phyloP scores from a whole-genome alignment of 2,329 filamentous ascomycete species.

The Calonectria leucothoes region DNA sequence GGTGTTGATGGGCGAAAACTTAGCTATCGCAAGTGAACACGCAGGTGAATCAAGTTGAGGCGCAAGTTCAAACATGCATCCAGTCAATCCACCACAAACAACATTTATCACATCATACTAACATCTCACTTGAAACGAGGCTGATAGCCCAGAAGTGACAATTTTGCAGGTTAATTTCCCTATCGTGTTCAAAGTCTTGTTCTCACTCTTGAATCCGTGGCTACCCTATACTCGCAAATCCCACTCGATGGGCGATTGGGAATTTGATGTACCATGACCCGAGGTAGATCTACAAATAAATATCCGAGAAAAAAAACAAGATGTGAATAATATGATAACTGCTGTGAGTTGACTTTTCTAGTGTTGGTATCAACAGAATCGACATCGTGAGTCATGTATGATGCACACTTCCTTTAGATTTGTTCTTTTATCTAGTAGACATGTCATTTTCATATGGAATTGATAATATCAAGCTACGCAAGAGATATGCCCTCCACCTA shows the following conservation, averaged over 20 bases:
- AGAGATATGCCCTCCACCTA: neutral
- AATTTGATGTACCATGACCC: neutral
- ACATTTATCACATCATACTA: neutral
- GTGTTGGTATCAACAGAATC: too few species aligned
- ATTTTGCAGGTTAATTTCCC: neutral
- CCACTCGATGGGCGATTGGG: neutral
- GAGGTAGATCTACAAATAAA: neutral
- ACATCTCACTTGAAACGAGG: neutral
- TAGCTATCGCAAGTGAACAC: neutral
- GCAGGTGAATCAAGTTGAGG: neutral
- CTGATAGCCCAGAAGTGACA: neutral
- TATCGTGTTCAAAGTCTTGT: neutral
- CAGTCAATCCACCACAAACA: neutral
- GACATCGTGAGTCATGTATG: too few species aligned
- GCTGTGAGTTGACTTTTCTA: too few species aligned
- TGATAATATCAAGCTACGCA: neutral
- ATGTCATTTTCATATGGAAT: neutral
- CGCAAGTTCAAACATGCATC: neutral
- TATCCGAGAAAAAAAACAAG: too few species aligned
- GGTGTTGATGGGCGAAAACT: neutral
- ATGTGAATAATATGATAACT: too few species aligned
- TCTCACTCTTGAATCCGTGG: neutral
- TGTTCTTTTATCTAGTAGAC: neutral
- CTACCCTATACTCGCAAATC: neutral
- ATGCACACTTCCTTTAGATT: neutral